Percentiles rank a stretch among this genome's conserved stretches.
These are phyloP conservation scores for Kalmanozyma brasiliensis DNA, from an alignment of 1,284 basidiomycete species.

Conservation along the genomic window DNA sequence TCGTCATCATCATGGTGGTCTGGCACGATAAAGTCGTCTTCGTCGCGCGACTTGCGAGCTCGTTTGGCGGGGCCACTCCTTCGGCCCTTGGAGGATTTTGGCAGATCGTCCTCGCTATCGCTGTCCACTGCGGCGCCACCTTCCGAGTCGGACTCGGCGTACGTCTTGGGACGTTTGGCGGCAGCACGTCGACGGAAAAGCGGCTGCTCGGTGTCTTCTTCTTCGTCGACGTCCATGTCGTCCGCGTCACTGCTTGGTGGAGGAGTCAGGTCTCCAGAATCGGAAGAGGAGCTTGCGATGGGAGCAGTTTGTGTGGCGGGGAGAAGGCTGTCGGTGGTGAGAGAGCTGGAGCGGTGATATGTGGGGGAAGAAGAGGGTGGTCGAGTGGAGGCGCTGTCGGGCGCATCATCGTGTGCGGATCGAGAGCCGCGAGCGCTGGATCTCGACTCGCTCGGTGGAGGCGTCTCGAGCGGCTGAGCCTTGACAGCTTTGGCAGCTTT, in stretches of 20 bases:
- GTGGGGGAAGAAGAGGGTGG: constrained; percentile 35
- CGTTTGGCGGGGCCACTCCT: constrained; percentile 28
- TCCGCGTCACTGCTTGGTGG: constrained; percentile 39
- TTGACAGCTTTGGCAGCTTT: constrained; percentile 7
- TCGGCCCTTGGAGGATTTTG: constrained; percentile 13
- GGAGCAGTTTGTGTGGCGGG: constrained; percentile 12
- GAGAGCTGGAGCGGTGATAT: constrained; percentile 39
- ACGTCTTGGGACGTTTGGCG: constrained; percentile 47
- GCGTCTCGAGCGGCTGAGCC: constrained; percentile 33
- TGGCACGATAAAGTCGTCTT: constrained; percentile 58
- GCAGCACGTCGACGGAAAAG: constrained; percentile 46
- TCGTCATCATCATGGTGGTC: constrained; percentile 48
- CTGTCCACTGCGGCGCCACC: constrained; percentile 24
- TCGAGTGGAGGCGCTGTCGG: constrained; percentile 3
- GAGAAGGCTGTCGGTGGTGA: constrained; percentile 26
- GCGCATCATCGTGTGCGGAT: background rate
- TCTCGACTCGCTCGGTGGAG: constrained; percentile 38
- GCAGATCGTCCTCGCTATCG: constrained; percentile 39
- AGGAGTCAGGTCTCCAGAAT: constrained; percentile 42
- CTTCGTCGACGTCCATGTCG: constrained; percentile 41
- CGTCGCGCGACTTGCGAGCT: constrained; percentile 35
- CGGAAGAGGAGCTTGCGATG: constrained; percentile 7
- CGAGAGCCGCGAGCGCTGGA: constrained; percentile 22
- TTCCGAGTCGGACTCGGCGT: constrained; percentile 57
- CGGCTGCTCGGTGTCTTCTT: constrained; percentile 38